phyloP scores from a whole-genome alignment of 73 alveolate genomes.

The Halteria grandinella region DNA sequence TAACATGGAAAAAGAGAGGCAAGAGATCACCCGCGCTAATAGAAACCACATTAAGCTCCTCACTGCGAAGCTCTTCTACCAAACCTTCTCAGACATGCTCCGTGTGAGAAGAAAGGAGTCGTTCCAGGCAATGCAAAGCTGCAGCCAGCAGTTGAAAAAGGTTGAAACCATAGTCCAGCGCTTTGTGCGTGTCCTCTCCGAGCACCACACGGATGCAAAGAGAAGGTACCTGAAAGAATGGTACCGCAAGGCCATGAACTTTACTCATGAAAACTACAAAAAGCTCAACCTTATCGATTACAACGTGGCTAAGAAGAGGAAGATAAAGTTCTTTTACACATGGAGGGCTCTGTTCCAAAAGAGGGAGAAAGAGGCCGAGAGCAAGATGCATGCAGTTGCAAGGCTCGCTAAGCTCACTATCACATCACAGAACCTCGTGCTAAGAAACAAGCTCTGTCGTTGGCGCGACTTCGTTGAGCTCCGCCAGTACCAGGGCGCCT shows the following conservation, averaged over 20 bases:
- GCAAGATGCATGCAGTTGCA: slow-evolving; percentile 46
- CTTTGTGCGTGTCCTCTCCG: slow-evolving; percentile 10
- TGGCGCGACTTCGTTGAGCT: slow-evolving; percentile 50
- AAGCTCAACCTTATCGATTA: slow-evolving; percentile 28
- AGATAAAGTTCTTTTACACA: slow-evolving; percentile 47
- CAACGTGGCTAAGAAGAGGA: slow-evolving; percentile 48
- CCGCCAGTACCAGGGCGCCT: slow-evolving; percentile 3
- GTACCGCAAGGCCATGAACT: slow-evolving; percentile 62
- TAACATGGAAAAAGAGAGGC: slow-evolving; percentile 44
- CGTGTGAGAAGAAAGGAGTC: slow-evolving; percentile 24
- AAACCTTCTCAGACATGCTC: slow-evolving; percentile 10
- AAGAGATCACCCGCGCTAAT: slow-evolving; percentile 46
- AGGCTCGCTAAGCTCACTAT: slow-evolving; percentile 10
- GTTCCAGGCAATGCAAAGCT: slow-evolving; percentile 23
- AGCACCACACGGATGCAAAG: slow-evolving; percentile 33
- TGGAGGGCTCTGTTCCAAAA: slow-evolving; percentile 64
- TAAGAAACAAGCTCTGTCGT: slow-evolving; percentile 45
- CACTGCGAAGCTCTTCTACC: slow-evolving; percentile 51
- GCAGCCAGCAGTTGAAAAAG: neutral
- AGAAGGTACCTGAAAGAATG: slow-evolving; percentile 44
- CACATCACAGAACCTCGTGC: neutral
- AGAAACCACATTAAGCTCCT: slow-evolving; percentile 49
- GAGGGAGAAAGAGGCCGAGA: slow-evolving; percentile 24
- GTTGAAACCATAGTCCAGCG: slow-evolving; percentile 4
- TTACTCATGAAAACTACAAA: slow-evolving; percentile 50